These are phyloP conservation scores for Seiridium cupressi DNA, from an alignment of 2,329 filamentous ascomycete genomes.

Conservation along the genomic window DNA sequence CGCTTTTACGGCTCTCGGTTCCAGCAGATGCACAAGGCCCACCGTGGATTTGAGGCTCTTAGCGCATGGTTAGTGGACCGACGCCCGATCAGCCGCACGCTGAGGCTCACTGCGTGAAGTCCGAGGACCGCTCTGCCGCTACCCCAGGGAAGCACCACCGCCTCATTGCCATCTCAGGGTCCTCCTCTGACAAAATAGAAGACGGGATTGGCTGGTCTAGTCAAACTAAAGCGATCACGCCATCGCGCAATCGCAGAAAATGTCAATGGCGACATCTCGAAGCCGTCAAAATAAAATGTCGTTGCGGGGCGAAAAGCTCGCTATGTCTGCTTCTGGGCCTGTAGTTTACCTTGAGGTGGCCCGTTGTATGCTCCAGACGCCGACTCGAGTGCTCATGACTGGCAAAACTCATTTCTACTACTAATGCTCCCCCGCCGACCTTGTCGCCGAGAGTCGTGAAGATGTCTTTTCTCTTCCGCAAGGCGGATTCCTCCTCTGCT, in stretches of 20 bases:
- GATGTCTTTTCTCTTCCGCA: conserved; percentile 34
- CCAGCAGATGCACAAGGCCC: neutral
- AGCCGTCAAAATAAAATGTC: conserved; percentile 4
- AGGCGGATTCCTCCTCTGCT: conserved; percentile 28
- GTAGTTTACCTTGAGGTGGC: neutral
- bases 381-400: neutral
- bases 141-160: neutral
- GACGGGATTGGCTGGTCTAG: conserved; percentile 4
- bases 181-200: conserved; percentile 9
- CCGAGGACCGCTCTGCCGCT: conserved; percentile 8
- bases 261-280: conserved; percentile 12
- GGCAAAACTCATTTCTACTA: conserved; percentile 8
- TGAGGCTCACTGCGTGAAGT: conserved; percentile 5
- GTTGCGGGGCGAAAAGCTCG: conserved; percentile 5
- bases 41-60: neutral
- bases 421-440: conserved; percentile 6
- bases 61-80: conserved; percentile 3
- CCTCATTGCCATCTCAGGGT: conserved; percentile 5
- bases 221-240: conserved; percentile 11
- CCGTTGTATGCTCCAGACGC: neutral
- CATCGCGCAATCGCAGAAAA: conserved; percentile 12
- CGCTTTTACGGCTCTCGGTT: conserved; percentile 3
- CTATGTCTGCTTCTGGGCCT: conserved; percentile 1
- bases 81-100: conserved; percentile 8
- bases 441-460: conserved; percentile 6